phyloP scores from a whole-genome alignment of 148 eudicot genomes.

The Chenopodium album region DNA sequence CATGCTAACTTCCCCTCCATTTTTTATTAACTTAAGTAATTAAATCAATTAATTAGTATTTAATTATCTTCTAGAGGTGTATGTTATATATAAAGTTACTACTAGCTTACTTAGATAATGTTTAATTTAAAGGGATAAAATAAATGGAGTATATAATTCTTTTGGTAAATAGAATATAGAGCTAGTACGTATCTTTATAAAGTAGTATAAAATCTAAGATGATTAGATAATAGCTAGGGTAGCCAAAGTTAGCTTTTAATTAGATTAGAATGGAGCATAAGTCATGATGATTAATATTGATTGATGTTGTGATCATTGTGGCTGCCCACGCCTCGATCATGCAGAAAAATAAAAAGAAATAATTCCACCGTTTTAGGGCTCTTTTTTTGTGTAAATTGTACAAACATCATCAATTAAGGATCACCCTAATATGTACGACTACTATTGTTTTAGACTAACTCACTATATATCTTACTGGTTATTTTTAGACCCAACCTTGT shows the following conservation, averaged over 20 bases:
- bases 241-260: not conserved
- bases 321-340: constrained; percentile 16
- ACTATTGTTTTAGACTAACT: not conserved
- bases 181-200: not conserved
- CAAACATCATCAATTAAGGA: constrained; percentile 5
- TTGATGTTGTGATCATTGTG: constrained; percentile 16
- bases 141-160: too few species aligned
- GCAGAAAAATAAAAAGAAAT: not conserved
- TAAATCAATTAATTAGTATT: too few species aligned
- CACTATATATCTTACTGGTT: not conserved
- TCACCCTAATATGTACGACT: constrained; percentile 3
- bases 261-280: not conserved
- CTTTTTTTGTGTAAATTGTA: not conserved
- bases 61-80: too few species aligned
- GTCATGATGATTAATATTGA: constrained; percentile 5
- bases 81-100: too few species aligned
- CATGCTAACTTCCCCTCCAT: not conserved
- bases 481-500: not conserved
- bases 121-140: too few species aligned
- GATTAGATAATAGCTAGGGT: not conserved
- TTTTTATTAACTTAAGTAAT: not conserved
- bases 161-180: not conserved
- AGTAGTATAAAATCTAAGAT: not conserved
- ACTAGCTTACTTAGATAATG: too few species aligned
- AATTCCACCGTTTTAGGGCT: not conserved